phyloP scores from a whole-genome alignment of 2,329 filamentous ascomycete species.

The Trichocomaceae sp. region DNA sequence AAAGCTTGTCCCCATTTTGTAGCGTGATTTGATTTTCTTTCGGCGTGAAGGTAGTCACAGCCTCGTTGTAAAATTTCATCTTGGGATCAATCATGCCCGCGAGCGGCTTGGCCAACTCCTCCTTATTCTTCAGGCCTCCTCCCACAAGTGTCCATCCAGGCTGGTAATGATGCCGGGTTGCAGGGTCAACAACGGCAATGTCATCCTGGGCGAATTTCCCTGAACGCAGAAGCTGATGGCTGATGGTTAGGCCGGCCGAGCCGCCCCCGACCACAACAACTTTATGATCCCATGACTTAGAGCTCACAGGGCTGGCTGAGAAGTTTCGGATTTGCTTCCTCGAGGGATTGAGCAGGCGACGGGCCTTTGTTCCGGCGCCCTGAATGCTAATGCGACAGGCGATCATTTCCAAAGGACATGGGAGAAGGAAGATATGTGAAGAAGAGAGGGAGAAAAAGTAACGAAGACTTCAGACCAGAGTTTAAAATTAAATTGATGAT shows the following conservation, averaged over 20 bases:
- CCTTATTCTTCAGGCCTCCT: slow-evolving; percentile 57
- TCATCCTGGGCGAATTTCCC: slow-evolving; percentile 54
- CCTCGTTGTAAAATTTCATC: slow-evolving; percentile 53
- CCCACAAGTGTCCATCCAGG: slow-evolving; percentile 65
- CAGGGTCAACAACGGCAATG: slow-evolving; percentile 59
- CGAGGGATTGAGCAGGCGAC: slow-evolving; percentile 21
- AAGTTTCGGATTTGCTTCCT: slow-evolving; percentile 16
- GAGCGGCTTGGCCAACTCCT: slow-evolving; percentile 50
- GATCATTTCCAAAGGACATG: too few relatives aligned
- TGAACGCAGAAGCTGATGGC: slow-evolving; percentile 59
- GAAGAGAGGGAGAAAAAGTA: too few relatives aligned
- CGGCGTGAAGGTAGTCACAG: slow-evolving; percentile 48
- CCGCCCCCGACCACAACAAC: slow-evolving; percentile 63
- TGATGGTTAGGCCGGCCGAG: slow-evolving; percentile 57
- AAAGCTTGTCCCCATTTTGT: slow-evolving; percentile 49
- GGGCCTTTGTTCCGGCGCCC: too few relatives aligned
- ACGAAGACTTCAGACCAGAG: too few relatives aligned
- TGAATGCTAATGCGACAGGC: too few relatives aligned
- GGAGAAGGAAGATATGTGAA: too few relatives aligned
- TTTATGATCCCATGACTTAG: slow-evolving; percentile 48
- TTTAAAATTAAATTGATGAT: too few relatives aligned
- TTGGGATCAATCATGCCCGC: slow-evolving; percentile 51
- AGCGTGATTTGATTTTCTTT: slow-evolving; percentile 53
- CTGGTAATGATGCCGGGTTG: slow-evolving; percentile 60
- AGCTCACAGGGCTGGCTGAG: not conserved